phyloP scores from a whole-genome alignment of 1,284 basidiomycete genomes.

The Athelia psychrophila region DNA sequence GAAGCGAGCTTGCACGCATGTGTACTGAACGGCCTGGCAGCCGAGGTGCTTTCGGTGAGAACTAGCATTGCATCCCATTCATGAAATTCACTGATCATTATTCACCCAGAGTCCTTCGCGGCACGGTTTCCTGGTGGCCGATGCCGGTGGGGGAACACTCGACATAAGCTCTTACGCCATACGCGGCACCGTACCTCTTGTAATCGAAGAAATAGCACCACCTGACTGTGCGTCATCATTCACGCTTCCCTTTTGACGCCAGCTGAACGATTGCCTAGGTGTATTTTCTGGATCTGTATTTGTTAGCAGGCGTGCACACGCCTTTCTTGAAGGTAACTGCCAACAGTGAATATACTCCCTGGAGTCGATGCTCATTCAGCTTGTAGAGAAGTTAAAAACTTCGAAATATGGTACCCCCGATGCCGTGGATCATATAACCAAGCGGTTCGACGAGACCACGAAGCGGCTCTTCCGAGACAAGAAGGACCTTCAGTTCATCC shows the following conservation, averaged over 20 bases:
- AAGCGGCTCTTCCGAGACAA: slow-evolving; percentile 72
- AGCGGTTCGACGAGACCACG: slow-evolving; percentile 76
- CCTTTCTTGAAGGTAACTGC: slow-evolving; percentile 58
- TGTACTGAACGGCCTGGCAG: slow-evolving; percentile 69
- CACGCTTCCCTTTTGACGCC: slow-evolving; percentile 1
- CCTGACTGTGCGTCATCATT: slow-evolving; percentile 60
- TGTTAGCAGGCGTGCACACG: slow-evolving; percentile 66
- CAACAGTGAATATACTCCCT: slow-evolving; percentile 1
- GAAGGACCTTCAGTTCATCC: slow-evolving; percentile 65
- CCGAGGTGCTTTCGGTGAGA: slow-evolving; percentile 67
- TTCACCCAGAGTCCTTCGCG: slow-evolving; percentile 55
- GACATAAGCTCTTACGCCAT: slow-evolving; percentile 79
- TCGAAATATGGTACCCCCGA: slow-evolving; percentile 70
- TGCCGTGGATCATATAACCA: slow-evolving; percentile 67
- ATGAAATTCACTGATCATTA: background rate
- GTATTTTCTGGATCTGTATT: slow-evolving; percentile 81
- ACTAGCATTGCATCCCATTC: slow-evolving; percentile 1
- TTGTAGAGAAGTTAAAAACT: slow-evolving; percentile 59
- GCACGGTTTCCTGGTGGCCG: slow-evolving; percentile 73
- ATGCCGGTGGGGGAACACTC: slow-evolving; percentile 77
- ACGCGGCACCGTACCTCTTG: slow-evolving; percentile 59
- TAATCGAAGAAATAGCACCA: slow-evolving; percentile 77
- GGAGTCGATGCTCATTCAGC: slow-evolving; percentile 2
- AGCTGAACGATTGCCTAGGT: slow-evolving; percentile 34
- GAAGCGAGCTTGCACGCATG: slow-evolving; percentile 79